Evolutionary conservation across 1,139 yeast species (phyloP).

Genomic region (Nakaseomyces uthaithaninus): DNA sequence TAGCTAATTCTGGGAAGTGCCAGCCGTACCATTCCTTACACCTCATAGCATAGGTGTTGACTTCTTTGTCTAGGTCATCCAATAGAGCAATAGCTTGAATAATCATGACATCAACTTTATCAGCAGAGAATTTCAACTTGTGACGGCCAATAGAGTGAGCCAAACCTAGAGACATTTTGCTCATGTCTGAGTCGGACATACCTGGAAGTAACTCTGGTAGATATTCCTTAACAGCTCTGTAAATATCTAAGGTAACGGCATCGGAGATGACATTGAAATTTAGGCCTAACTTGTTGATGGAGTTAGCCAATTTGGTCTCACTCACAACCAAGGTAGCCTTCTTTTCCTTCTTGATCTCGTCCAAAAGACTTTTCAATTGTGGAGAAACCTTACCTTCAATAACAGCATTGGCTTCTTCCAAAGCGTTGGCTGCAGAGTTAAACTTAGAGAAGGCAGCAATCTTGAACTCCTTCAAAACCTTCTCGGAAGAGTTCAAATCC

Average conservation of each 20-base stretch:
- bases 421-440: conserved; percentile 88
- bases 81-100: conserved; percentile 96
- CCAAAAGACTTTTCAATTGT: conserved; percentile 66
- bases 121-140: conserved; percentile 94
- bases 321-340: conserved; percentile 86
- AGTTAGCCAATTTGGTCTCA: conserved; percentile 90
- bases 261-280: conserved; percentile 86
- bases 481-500: conserved; percentile 76
- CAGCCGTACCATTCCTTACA: conserved; percentile 99
- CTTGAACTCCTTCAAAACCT: conserved; percentile 72
- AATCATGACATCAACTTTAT: conserved; percentile 96
- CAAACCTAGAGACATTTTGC: conserved; percentile 93
- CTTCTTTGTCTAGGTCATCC: conserved; percentile 94
- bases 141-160: conserved; percentile 98
- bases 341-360: conserved; percentile 78
- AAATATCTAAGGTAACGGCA: conserved; percentile 88
- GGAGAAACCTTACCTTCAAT: conserved; percentile 91
- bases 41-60: conserved; percentile 97
- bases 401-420: conserved; percentile 88
- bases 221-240: conserved; percentile 90
- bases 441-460: conserved; percentile 93
- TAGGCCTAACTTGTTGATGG: conserved; percentile 89
- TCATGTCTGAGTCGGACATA: conserved; percentile 70
- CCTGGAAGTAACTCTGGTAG: conserved; percentile 94
- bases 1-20: conserved; percentile 99